Evolutionary conservation across 352 stramenopile genomes (phyloP).

Genomic region (Pythium rishiriense): DNA sequence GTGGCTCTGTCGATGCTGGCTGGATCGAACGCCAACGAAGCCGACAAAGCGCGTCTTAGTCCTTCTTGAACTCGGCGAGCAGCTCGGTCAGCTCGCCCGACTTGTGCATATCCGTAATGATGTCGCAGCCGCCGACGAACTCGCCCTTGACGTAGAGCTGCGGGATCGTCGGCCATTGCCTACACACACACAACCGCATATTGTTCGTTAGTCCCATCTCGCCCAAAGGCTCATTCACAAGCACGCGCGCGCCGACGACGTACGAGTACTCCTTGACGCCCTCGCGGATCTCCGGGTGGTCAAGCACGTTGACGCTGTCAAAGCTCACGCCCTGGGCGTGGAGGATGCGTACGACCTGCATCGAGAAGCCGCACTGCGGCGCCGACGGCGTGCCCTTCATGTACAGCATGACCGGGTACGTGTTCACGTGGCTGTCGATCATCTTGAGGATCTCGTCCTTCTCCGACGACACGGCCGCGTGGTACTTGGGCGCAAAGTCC

Average conservation of each 20-base stretch:
- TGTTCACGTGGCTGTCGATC: slow-evolving; percentile 90
- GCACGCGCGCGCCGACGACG: slow-evolving; percentile 27
- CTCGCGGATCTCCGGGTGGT: slow-evolving; percentile 97
- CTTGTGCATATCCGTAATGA: slow-evolving; percentile 95
- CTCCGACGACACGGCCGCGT: slow-evolving; percentile 82
- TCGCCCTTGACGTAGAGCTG: slow-evolving; percentile 99
- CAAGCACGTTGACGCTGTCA: slow-evolving; percentile 97
- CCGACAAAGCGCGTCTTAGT: too few relatives aligned
- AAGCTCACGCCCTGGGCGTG: slow-evolving; percentile 94
- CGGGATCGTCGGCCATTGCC: slow-evolving; percentile 95
- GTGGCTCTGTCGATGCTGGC: too few relatives aligned
- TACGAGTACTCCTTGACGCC: slow-evolving; percentile 98
- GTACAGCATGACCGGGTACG: slow-evolving; percentile 98
- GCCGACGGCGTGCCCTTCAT: slow-evolving; percentile 99
- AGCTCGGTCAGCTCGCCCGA: slow-evolving; percentile 91
- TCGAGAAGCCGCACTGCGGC: slow-evolving; percentile 98
- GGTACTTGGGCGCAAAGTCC: slow-evolving; percentile 88
- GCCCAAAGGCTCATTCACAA: neutral
- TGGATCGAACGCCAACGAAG: too few relatives aligned
- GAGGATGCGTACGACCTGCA: slow-evolving; percentile 96
- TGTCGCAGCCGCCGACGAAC: slow-evolving; percentile 99
- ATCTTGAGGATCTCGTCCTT: slow-evolving; percentile 90
- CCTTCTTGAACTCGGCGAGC: slow-evolving; percentile 83
- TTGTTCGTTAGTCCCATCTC: neutral
- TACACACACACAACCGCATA: slow-evolving; percentile 28